phyloP scores from a whole-genome alignment of 805 yeast genomes.

The Scheffersomyces stipitis region DNA sequence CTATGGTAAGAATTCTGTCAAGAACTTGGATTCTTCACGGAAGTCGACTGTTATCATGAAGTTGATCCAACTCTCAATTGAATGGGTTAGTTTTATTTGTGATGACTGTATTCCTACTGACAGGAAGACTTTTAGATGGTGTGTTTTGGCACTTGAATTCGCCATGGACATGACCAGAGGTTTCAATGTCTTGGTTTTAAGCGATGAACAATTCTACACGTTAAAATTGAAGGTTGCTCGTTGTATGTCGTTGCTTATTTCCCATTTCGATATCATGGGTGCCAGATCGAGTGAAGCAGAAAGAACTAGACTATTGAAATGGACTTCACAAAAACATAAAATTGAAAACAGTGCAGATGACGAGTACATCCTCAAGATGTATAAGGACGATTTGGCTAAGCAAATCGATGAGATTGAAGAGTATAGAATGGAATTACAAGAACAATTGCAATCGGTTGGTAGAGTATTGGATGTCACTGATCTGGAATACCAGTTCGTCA shows the following conservation, averaged over 20 bases:
- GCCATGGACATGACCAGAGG: constrained; percentile 94
- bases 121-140: constrained; percentile 89
- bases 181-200: constrained; percentile 78
- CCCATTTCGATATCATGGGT: constrained; percentile 98
- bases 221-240: constrained; percentile 85
- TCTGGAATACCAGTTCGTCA: constrained; percentile 81
- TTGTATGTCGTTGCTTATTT: constrained; percentile 88
- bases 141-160: constrained; percentile 92
- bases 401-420: constrained; percentile 66
- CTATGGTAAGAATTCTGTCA: constrained; percentile 69
- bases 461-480: constrained; percentile 86
- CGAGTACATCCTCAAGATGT: constrained; percentile 42
- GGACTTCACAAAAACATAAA: constrained; percentile 54
- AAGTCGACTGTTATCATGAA: constrained; percentile 69
- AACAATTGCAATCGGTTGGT: constrained; percentile 59
- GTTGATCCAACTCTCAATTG: constrained; percentile 73
- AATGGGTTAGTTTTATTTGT: constrained; percentile 90
- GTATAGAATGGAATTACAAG: constrained; percentile 45
- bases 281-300: constrained; percentile 81
- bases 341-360: constrained; percentile 45
- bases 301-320: constrained; percentile 52
- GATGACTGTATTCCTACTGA: constrained; percentile 96
- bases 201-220: constrained; percentile 69
- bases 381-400: constrained; percentile 66
- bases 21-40: constrained; percentile 60